These are phyloP conservation scores for Strobilomyces confusus DNA, from an alignment of 768 basidiomycete species.

Conservation along the genomic window DNA sequence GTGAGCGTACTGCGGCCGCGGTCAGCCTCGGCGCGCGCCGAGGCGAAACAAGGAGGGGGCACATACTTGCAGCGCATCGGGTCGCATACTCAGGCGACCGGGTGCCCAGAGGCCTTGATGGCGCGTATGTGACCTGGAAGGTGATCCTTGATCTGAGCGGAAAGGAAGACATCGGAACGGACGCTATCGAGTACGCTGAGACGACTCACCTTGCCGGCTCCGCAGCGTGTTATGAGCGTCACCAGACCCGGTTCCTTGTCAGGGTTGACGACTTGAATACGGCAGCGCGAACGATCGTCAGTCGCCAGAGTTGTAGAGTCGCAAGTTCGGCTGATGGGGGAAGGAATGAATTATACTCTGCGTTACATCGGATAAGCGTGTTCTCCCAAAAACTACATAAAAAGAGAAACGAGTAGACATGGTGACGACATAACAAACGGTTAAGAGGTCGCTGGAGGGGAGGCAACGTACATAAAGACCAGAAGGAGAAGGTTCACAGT, in stretches of 20 bases:
- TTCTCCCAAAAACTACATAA: no score
- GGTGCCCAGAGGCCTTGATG: slow-evolving; percentile 77
- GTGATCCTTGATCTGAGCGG: slow-evolving; percentile 59
- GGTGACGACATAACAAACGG: no score
- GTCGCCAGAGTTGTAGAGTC: no score
- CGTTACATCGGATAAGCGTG: no score
- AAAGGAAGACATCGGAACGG: not conserved
- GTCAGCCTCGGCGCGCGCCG: slow-evolving; percentile 1
- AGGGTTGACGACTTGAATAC: slow-evolving; percentile 74
- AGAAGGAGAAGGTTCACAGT: no score
- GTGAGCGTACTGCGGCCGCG: slow-evolving; percentile 66
- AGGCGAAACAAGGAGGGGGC: not conserved
- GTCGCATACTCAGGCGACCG: slow-evolving; percentile 93
- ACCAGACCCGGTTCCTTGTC: slow-evolving; percentile 77
- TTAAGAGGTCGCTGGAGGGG: no score
- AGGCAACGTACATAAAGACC: no score
- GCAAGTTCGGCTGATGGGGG: no score
- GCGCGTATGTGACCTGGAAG: slow-evolving; percentile 78
- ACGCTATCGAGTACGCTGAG: not conserved
- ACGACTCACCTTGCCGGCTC: slow-evolving; percentile 67
- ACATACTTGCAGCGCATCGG: slow-evolving; percentile 98
- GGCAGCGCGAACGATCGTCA: not conserved
- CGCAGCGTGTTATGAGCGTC: slow-evolving; percentile 91
- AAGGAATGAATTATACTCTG: no score
- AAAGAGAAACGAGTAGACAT: no score